A percentile compares a stretch with the other conserved stretches of the same genome.
These are phyloP conservation scores for Flammula alnicola DNA, from an alignment of 1,284 basidiomycete genomes.

Conservation along the genomic window DNA sequence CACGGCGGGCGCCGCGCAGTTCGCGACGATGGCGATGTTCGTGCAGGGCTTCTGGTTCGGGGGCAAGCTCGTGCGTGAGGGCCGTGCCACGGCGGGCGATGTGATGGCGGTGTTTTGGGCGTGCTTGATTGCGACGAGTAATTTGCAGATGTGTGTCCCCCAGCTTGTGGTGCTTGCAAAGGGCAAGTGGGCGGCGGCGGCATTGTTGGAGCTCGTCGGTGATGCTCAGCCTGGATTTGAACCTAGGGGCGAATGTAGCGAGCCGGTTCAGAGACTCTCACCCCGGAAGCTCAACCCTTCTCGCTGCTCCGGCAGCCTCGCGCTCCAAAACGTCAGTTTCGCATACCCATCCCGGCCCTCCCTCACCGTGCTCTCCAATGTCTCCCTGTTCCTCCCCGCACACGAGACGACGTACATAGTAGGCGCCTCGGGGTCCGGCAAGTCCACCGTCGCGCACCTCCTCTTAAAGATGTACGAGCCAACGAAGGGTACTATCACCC, in stretches of 20 bases:
- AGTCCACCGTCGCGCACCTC: conserved; percentile 87
- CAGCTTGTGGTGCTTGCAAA: conserved; percentile 80
- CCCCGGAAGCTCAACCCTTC: conserved; percentile 43
- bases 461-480: conserved; percentile 80
- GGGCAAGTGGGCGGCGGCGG: conserved; percentile 85
- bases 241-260: too few relatives aligned
- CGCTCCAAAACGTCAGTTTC: conserved; percentile 77
- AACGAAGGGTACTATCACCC: conserved; percentile 59
- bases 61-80: conserved; percentile 79
- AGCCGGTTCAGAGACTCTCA: too few relatives aligned
- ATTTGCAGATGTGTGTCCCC: conserved; percentile 86
- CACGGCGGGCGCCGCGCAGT: conserved; percentile 72
- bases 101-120: conserved; percentile 98
- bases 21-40: conserved; percentile 90
- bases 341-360: conserved; percentile 85
- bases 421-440: conserved; percentile 90
- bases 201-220: conserved; percentile 53
- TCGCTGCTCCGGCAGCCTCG: conserved; percentile 76
- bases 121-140: conserved; percentile 86
- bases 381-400: conserved; percentile 80
- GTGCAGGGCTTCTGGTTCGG: conserved; percentile 98
- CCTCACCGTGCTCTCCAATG: conserved; percentile 61
- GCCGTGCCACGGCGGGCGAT: conserved; percentile 69
- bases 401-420: conserved; percentile 92
- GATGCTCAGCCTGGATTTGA: too few relatives aligned